Evolutionary conservation across 176 grass and related monocot species (phyloP).

Genomic region (Urochloa ruziziensis): DNA sequence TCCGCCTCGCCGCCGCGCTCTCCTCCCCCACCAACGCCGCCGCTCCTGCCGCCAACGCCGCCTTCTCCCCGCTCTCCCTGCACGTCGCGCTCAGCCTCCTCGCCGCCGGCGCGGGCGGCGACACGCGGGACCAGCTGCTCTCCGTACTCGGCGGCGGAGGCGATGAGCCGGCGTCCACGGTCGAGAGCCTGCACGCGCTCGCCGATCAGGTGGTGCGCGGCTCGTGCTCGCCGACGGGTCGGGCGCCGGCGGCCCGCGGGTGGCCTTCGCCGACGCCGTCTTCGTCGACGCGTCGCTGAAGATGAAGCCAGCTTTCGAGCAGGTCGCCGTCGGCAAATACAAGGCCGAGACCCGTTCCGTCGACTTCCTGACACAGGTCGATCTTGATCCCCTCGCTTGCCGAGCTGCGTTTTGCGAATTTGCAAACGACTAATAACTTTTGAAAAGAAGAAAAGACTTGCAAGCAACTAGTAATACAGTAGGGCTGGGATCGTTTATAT

Average conservation of each 20-base stretch:
- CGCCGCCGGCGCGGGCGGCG: constrained; percentile 47
- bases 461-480: too few species aligned
- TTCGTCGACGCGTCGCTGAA: constrained; percentile 42
- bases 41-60: constrained; percentile 34
- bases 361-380: constrained; percentile 48
- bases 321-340: constrained; percentile 26
- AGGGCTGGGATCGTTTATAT: too few species aligned
- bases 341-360: constrained; percentile 44
- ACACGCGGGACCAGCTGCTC: constrained; percentile 52
- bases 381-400: not conserved
- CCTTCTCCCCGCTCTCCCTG: constrained; percentile 75
- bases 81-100: constrained; percentile 71
- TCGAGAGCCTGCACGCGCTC: constrained; percentile 37
- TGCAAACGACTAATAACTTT: too few species aligned
- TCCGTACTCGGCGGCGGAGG: constrained; percentile 32
- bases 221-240: constrained; percentile 56
- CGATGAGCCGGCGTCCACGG: not conserved
- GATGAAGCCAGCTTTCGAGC: constrained; percentile 46
- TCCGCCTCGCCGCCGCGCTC: constrained; percentile 49
- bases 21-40: not conserved
- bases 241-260: constrained; percentile 35
- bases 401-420: not conserved
- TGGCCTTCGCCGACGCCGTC: constrained; percentile 42
- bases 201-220: constrained; percentile 48
- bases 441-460: too few species aligned